phyloP scores from a whole-genome alignment of 2,329 filamentous ascomycete genomes.

The Didymella arachidicola region DNA sequence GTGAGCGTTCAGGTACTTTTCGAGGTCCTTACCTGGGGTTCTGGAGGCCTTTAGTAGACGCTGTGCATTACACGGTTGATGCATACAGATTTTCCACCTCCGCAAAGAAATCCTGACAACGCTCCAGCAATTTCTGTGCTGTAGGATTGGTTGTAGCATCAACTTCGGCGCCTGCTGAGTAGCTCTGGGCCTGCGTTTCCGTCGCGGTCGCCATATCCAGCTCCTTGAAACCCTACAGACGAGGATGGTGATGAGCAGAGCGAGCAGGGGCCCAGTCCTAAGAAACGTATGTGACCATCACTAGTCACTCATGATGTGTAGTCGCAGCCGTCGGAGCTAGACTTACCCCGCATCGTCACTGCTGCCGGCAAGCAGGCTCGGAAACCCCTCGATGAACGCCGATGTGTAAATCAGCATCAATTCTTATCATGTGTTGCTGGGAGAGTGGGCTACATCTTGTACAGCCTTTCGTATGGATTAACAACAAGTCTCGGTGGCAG shows the following conservation, averaged over 20 bases:
- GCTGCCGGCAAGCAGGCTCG: slow-evolving; percentile 1
- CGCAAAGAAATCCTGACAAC: slow-evolving; percentile 39
- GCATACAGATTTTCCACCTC: slow-evolving; percentile 42
- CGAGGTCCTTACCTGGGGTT: slow-evolving; percentile 49
- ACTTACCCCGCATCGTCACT: slow-evolving; percentile 13
- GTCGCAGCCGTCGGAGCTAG: slow-evolving; percentile 1
- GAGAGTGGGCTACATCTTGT: not conserved
- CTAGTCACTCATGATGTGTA: not conserved
- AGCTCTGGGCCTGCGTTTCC: slow-evolving; percentile 8
- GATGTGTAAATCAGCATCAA: not conserved
- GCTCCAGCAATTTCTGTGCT: slow-evolving; percentile 32
- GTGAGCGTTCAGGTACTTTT: slow-evolving; percentile 43
- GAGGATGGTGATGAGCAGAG: not conserved
- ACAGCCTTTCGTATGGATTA: not conserved
- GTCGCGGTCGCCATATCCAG: slow-evolving; percentile 1
- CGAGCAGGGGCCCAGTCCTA: not conserved
- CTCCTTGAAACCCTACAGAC: not conserved
- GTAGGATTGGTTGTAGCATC: slow-evolving; percentile 31
- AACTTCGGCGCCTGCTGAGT: slow-evolving; percentile 22
- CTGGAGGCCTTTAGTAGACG: slow-evolving; percentile 21
- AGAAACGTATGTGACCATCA: not conserved
- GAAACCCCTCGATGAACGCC: not conserved
- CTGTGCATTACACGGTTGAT: not conserved
- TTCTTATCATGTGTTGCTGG: not conserved
- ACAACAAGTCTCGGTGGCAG: not conserved